Conservation (phyloP, 1,284 basidiomycete species). For the Ganoderma meredithae region DNA sequence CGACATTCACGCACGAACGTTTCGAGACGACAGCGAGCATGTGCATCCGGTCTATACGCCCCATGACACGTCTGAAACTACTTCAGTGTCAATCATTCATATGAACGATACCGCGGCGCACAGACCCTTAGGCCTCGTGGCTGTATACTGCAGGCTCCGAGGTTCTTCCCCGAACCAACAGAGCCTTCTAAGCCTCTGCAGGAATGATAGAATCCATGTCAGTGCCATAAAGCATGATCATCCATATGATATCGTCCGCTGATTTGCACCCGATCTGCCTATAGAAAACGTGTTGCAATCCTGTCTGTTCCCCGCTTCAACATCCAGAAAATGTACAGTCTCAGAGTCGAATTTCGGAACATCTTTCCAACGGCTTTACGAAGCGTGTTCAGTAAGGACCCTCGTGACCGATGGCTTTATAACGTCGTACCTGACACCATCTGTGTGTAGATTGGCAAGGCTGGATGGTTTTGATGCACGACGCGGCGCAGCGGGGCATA, state of each 20-base stretch:
- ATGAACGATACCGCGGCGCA: not conserved
- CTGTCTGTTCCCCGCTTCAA: not conserved
- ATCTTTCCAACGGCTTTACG: no score
- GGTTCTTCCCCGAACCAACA: not conserved
- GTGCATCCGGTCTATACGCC: not conserved
- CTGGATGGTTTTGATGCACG: not conserved
- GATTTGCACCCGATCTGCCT: not conserved
- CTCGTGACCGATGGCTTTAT: not conserved
- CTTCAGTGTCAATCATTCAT: not conserved
- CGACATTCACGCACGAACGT: not conserved
- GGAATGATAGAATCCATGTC: not conserved
- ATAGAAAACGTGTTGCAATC: not conserved
- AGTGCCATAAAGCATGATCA: not conserved
- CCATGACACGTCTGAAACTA: not conserved
- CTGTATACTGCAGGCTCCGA: not conserved
- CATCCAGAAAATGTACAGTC: no score
- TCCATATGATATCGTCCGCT: not conserved
- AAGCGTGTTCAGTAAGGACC: no score
- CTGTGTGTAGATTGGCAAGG: not conserved
- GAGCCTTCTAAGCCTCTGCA: not conserved
- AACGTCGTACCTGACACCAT: not conserved
- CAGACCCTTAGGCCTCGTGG: not conserved
- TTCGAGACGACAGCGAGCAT: not conserved
- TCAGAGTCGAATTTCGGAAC: no score
- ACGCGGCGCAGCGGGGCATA: not conserved